These are phyloP conservation scores for Dothistroma septosporum DNA, from an alignment of 2,329 filamentous ascomycete genomes.

Conservation along the genomic window DNA sequence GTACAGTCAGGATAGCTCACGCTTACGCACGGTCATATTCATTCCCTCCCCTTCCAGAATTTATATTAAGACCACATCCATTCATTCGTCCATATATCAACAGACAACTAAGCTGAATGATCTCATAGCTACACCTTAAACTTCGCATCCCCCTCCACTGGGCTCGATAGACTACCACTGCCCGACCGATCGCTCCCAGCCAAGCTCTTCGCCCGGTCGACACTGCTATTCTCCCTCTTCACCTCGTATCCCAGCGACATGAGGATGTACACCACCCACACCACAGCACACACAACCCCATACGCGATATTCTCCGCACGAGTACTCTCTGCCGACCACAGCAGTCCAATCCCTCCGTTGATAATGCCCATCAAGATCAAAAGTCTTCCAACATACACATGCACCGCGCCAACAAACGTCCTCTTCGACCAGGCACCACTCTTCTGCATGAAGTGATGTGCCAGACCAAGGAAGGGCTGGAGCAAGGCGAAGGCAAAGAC, in stretches of 20 bases:
- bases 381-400: conserved; percentile 1
- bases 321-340: background rate
- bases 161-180: background rate
- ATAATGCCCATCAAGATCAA: conserved; percentile 2
- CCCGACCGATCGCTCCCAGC: background rate
- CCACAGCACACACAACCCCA: background rate
- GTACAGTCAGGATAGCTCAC: background rate
- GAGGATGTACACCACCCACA: conserved; percentile 6
- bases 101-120: background rate
- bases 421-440: background rate
- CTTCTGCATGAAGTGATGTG: conserved; percentile 5
- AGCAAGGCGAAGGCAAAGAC: conserved; percentile 1
- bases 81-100: background rate
- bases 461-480: background rate
- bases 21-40: background rate
- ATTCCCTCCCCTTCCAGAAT: background rate
- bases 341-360: conserved; percentile 3
- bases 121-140: background rate
- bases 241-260: conserved; percentile 3
- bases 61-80: background rate
- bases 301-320: conserved; percentile 7
- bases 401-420: background rate
- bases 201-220: background rate
- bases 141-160: background rate
- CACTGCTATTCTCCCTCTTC: background rate